A percentile compares a stretch with the other conserved stretches of the same genome.
Conservation (phyloP, 352 stramenopile species). For the Globisporangium sylvaticum region DNA sequence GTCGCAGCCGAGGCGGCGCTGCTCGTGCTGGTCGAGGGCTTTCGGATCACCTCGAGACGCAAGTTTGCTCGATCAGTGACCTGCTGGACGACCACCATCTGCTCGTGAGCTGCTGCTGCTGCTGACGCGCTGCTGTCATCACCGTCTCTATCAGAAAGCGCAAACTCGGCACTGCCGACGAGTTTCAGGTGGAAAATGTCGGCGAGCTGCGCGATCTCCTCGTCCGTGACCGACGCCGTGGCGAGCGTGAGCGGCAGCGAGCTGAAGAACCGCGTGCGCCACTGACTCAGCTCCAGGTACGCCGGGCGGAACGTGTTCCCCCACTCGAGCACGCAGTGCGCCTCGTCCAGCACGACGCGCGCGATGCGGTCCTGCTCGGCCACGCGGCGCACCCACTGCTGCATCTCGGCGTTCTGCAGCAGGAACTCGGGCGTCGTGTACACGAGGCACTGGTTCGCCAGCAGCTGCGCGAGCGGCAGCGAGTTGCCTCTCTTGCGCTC, state of each 20-base stretch:
- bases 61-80: slow-evolving; percentile 64
- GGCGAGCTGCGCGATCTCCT: slow-evolving; percentile 51
- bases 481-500: slow-evolving; percentile 16
- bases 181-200: slow-evolving; percentile 43
- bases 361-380: slow-evolving; percentile 23
- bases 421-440: slow-evolving; percentile 85
- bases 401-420: slow-evolving; percentile 59
- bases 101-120: slow-evolving; percentile 1
- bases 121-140: neutral
- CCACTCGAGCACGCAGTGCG: slow-evolving; percentile 80
- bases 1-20: neutral
- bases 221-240: slow-evolving; percentile 65
- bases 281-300: slow-evolving; percentile 65
- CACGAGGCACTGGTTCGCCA: slow-evolving; percentile 47
- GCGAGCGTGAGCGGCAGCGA: slow-evolving; percentile 63
- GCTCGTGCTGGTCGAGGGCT: slow-evolving; percentile 17
- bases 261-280: slow-evolving; percentile 38
- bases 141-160: neutral
- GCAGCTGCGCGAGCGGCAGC: slow-evolving; percentile 28
- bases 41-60: slow-evolving; percentile 51
- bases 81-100: slow-evolving; percentile 63
- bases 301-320: slow-evolving; percentile 67
- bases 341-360: slow-evolving; percentile 74
- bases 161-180: neutral
- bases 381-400: slow-evolving; percentile 31